Evolutionary conservation across 345 rosid species (phyloP), one percentile per base, ranked within the genome.

Genomic region (Aegle marmelos): DNA sequence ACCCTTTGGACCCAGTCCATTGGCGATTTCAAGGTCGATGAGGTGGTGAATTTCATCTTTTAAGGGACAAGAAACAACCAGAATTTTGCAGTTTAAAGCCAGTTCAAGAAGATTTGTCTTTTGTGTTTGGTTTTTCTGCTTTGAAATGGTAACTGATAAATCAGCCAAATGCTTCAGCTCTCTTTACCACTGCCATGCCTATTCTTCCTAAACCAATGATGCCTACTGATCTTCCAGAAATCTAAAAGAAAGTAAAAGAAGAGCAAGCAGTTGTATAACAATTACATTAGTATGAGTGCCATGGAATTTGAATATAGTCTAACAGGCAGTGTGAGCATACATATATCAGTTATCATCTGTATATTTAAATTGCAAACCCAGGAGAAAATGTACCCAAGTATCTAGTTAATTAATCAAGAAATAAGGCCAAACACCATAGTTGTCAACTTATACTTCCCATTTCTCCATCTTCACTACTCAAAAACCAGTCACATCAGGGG

Each of bases 171-270:
- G 91, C 97, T 79, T 90, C 89, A 48, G 91, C 95, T 84, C 95
- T 89, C 86, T 85, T 85, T 0, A 92, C 92, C 45, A 88, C 79
- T 67, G 93, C 94, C 72, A 87, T 70, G 65, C 95, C 95, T 37
- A 91, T 93, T 82, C 95, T 87, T 53, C 95, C 97, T 68, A 90
- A 68, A 62, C 95, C 95, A 54, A 93, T 84, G 70, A 91, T 90
- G 53, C 97, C 94, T 66, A 90, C 89, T 1, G 85, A 69, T 76
- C 91, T 93, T 21, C 92, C 91, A 62, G 79, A 83, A 76, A 92
- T 91, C 97, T 91, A 45, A 13, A 45, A 45, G 90, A 70, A 80
- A 73, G 25, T 45, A 45, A 45, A 11, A 45, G 50, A 45, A 45
- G 5, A 45, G 14, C 17, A 4, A 13, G 17, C 50, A 11, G 50